Percentiles rank a stretch among this genome's conserved stretches.
These are phyloP conservation scores for Fusarium heterosporum DNA, from an alignment of 2,329 filamentous ascomycete genomes.

Conservation along the genomic window DNA sequence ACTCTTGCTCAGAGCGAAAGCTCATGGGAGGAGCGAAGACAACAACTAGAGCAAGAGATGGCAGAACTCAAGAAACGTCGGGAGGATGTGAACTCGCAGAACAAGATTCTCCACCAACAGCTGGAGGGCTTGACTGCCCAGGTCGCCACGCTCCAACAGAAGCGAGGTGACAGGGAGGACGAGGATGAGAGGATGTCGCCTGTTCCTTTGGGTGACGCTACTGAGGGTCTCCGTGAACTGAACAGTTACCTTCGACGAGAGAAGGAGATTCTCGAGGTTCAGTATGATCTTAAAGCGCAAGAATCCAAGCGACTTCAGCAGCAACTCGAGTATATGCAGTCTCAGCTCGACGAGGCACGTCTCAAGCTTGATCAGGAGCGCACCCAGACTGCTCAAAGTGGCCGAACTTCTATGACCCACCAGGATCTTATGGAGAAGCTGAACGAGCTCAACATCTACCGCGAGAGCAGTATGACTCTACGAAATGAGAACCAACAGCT, in stretches of 20 bases:
- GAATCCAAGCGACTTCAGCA: conserved; percentile 91
- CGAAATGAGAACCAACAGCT: conserved; percentile 87
- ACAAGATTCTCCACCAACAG: conserved; percentile 89
- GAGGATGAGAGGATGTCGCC: conserved; percentile 66
- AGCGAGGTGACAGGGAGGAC: conserved; percentile 66
- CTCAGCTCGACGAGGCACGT: conserved; percentile 87
- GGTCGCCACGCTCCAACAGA: conserved; percentile 82
- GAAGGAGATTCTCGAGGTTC: conserved; percentile 98
- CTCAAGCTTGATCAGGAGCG: conserved; percentile 93
- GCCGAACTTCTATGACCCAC: conserved; percentile 80
- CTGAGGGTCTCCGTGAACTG: conserved; percentile 86
- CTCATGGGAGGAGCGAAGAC: conserved; percentile 87
- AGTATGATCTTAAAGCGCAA: conserved; percentile 88
- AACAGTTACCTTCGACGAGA: conserved; percentile 92
- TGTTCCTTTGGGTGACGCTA: conserved; percentile 66
- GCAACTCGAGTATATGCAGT: conserved; percentile 87
- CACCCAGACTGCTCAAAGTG: conserved; percentile 77
- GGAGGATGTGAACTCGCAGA: conserved; percentile 88
- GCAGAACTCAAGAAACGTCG: conserved; percentile 80
- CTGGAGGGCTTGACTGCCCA: conserved; percentile 85
- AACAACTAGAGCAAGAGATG: conserved; percentile 86
- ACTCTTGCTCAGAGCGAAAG: conserved; percentile 83
- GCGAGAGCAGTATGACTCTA: conserved; percentile 92
- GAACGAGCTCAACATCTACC: conserved; percentile 94
- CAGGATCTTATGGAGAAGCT: conserved; percentile 94